phyloP scores from a whole-genome alignment of 805 yeast species.

The Barnettozyma populi region DNA sequence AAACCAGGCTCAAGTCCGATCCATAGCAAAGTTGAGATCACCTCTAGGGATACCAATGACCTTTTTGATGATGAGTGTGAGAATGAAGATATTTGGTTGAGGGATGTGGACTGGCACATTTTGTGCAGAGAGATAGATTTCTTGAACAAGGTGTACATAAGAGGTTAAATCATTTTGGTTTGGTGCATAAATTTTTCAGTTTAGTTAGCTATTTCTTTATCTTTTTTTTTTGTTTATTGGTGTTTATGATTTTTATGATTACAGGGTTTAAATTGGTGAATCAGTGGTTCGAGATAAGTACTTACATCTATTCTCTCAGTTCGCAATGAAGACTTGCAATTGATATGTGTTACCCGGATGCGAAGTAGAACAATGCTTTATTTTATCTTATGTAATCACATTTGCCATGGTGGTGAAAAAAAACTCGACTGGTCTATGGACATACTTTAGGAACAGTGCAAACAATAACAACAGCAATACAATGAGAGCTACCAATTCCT shows the following conservation, averaged over 20 bases:
- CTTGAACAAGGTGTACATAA: conserved; percentile 47
- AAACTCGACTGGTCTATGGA: too few relatives aligned
- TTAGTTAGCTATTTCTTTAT: neutral
- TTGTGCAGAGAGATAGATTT: conserved; percentile 78
- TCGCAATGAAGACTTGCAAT: too few relatives aligned
- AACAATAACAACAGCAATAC: neutral
- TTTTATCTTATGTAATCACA: too few relatives aligned
- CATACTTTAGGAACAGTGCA: too few relatives aligned
- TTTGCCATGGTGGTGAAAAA: too few relatives aligned
- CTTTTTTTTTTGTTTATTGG: neutral
- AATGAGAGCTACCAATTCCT: conserved; percentile 45
- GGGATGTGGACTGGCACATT: conserved; percentile 85
- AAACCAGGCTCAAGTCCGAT: conserved; percentile 3
- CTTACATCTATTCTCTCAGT: too few relatives aligned
- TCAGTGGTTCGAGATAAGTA: too few relatives aligned
- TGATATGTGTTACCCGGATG: too few relatives aligned
- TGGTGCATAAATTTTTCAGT: neutral
- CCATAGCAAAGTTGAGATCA: conserved; percentile 2
- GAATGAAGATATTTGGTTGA: conserved; percentile 25
- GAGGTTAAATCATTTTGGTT: conserved; percentile 2
- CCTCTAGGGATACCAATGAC: neutral
- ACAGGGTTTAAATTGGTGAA: neutral
- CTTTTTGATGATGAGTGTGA: conserved; percentile 1
- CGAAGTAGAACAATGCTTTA: too few relatives aligned
- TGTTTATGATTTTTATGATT: neutral